Evolutionary conservation across 768 basidiomycete species (phyloP), one percentile per base, ranked within the genome.

Genomic region (Clathrus columnatus): DNA sequence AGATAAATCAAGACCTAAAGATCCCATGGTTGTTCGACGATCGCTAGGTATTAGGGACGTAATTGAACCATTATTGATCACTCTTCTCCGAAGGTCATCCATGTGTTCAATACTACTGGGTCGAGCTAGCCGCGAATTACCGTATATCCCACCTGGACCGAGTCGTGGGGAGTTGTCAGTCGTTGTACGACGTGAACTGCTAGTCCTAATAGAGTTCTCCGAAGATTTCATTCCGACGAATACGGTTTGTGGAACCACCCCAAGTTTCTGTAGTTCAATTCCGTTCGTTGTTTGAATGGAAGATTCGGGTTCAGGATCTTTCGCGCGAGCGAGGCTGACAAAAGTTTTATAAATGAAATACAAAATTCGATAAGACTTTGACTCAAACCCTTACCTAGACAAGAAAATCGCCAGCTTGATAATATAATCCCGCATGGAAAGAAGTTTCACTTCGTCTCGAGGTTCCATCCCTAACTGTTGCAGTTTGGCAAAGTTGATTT

Each of bases 351-450:
- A 28, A 54, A 18, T n/a, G 14, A 42, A 47, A 26, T 7, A 14
- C 27, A 24, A 21, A 4, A n/a, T n/a, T n/a, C n/a, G n/a, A n/a
- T n/a, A n/a, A n/a, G n/a, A n/a, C n/a, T n/a, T n/a, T n/a, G n/a
- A n/a, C 23, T 30, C 18, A 21, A 56, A 8, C 17, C 20, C n/a
- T 26, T 59, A 88, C 89, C 86, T 91, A 36, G 85, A 80, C 0
- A 82, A 82, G 1, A 85, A 83, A 58, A 83, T 82, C 0, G 91
- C 88, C 7, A 94, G 75, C 64, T 91, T 93, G 50, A 87, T 67
- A 44, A 91, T 84, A 64, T 95, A 92, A 59, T 95, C 92, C 20
- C 86, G 75, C 83, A 99, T 82, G 0, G 89, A 82, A n/a, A 82
- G 71, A 20, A 99, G 72, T 67, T 98, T 97, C 54, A 71, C 77